Base-by-base conservation (phyloP, 352 stramenopile species). In the Hyaloperonospora brassicae region DNA sequence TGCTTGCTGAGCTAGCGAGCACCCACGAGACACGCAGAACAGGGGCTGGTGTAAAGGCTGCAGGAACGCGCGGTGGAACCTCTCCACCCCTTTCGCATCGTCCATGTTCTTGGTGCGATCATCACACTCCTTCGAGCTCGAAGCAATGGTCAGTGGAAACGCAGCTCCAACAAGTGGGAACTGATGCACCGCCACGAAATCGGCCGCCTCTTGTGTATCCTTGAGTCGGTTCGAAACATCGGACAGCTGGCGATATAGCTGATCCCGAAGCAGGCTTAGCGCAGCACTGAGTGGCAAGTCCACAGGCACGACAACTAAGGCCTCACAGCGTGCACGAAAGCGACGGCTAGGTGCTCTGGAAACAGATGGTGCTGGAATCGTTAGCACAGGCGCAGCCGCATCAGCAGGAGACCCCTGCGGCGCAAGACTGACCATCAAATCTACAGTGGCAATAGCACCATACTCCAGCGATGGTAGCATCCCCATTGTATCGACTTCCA, bases 381-480 rank as follows among this genome's bases (percentile, higher is more conserved):
- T 66, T 48, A 82, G 30, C n/a, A 72, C 49, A 1, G 68, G 72
- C 2, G 70, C 55, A 17, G 38, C 40, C 2, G 39, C 36, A 24
- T 57, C 25, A 0, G 51, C 27, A 27, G 47, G 30, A 44, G n/a
- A 35, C 27, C 61, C 45, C 17, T 62, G 14, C 2, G 66, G 56
- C 0, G 67, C 54, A 6, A 88, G 59, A 55, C 57, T 70, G 2
- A 68, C 50, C 4, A 88, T 58, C 22, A 88, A 22, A 35, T 84
- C 62, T 1, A 86, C 21, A 13, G 70, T 74, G 0, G 64, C 54
- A 27, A 88, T 74, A 9, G 76, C 62, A 0, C 75, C 73, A 42
- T 83, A 86, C 54, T 86, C 78, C n/a, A 88, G 50, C 0, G 73
- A 80, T 27, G 41, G 34, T 30, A 72, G 41, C 14, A 62, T 61